These are phyloP conservation scores for Nicotiana obtusifolia DNA, from an alignment of 257 asterid species.

Conservation along the genomic window DNA sequence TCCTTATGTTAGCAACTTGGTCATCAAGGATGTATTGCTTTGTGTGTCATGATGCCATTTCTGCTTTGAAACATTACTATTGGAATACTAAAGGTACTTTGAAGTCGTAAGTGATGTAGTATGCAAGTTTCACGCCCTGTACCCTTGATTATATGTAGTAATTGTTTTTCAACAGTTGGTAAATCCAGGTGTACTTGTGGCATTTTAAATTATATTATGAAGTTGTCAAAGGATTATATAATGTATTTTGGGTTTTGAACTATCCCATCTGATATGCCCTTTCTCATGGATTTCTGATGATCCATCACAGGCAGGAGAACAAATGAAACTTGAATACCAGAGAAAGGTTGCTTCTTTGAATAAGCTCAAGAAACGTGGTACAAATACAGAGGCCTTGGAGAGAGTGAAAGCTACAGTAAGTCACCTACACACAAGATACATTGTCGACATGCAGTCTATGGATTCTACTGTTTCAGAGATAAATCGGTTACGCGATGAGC, in stretches of 20 bases:
- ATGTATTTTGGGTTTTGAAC: neutral
- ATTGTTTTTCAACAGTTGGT: neutral
- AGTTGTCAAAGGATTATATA: neutral
- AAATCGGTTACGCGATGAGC: slow-evolving; percentile 80
- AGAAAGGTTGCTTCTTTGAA: slow-evolving; percentile 69
- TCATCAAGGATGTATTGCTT: neutral
- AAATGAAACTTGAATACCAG: slow-evolving; percentile 87
- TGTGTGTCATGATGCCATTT: neutral
- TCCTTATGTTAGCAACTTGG: neutral
- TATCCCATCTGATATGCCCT: neutral
- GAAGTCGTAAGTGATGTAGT: neutral
- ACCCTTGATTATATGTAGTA: neutral
- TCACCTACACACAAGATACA: slow-evolving; percentile 95
- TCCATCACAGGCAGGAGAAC: slow-evolving; percentile 76
- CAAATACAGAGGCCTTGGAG: slow-evolving; percentile 70
- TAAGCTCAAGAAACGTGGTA: slow-evolving; percentile 74
- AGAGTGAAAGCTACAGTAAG: slow-evolving; percentile 95
- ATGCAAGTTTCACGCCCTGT: neutral
- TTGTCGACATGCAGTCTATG: slow-evolving; percentile 99
- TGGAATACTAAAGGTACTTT: neutral
- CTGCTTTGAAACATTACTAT: neutral
- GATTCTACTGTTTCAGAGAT: slow-evolving; percentile 96
- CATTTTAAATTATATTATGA: neutral
- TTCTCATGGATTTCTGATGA: slow-evolving; percentile 11
- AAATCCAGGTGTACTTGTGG: neutral